These are phyloP conservation scores for Rhodamnia argentea DNA, from an alignment of 345 rosid species.

Conservation along the genomic window DNA sequence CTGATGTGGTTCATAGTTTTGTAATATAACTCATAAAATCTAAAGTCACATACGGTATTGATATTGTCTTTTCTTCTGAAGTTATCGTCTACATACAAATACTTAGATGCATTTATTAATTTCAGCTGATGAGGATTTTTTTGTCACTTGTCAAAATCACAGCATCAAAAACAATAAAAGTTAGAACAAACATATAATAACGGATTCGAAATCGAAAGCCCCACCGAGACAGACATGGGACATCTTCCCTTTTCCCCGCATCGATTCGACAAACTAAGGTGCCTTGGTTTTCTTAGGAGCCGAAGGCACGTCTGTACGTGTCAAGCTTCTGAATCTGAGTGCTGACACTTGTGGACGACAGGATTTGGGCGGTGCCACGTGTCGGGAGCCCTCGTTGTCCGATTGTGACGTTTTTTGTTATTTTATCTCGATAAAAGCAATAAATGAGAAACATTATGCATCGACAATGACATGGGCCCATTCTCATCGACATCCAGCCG, in stretches of 20 bases:
- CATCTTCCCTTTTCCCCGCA: not conserved
- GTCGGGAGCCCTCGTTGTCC: too few species aligned
- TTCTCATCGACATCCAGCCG: not conserved
- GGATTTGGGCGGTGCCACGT: not conserved
- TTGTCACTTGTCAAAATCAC: too few species aligned
- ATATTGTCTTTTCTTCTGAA: too few species aligned
- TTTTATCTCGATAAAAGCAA: not conserved
- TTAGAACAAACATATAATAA: too few species aligned
- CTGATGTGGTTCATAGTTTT: too few species aligned
- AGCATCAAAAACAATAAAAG: too few species aligned
- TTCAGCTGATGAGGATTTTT: too few species aligned
- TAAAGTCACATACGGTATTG: too few species aligned
- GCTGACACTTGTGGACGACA: not conserved
- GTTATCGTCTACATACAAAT: too few species aligned
- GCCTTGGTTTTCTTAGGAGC: not conserved
- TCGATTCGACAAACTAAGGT: not conserved
- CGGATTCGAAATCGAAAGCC: too few species aligned
- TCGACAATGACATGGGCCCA: not conserved
- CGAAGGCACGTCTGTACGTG: not conserved
- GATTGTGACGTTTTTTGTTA: not conserved
- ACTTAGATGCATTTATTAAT: too few species aligned
- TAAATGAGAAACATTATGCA: not conserved
- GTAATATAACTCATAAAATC: too few species aligned
- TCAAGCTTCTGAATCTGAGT: not conserved
- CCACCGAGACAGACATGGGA: not conserved